Evolutionary conservation across 2,329 filamentous ascomycete genomes (phyloP), one percentile per base, ranked within the genome.

Genomic region (Ceratocystis papillata): DNA sequence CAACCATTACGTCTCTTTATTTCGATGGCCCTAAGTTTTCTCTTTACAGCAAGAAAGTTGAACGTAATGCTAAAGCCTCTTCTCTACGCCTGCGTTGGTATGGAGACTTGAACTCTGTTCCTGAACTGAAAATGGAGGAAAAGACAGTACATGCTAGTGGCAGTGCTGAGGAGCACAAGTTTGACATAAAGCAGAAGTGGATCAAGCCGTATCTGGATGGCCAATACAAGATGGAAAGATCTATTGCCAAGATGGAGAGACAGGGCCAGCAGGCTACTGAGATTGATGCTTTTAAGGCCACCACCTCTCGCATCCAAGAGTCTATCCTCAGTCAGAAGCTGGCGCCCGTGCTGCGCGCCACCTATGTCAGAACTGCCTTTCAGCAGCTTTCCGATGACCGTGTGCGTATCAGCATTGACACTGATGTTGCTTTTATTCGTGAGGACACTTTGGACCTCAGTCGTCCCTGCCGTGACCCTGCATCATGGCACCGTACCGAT

Each of bases 101-200:
- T 71, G 93, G 93, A 2, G 88, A 93, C 71, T 79, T 99, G 62
- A 83, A 82, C 66, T 80, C 88, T 57, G 87, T 86, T 71, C 89
- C 91, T 0, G 88, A 94, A 66, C 87, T 99, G 65, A 83, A 86
- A 69, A 77, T 97, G 46, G 94, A 97, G 78, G 90, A 96, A 76
- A 99, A 97, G 80, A 87, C 85, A 10, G 85, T 95, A 66, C 83
- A 87, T 67, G 84, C 88, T 62, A 87, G 88, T 70, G 87, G 90
- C 69, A 83, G 80, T 65, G 94, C 88, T 74, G 85, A 88, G 70
- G 91, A 96, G 74, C 83, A 86, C 71, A 86, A 86, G 70, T 89
- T 97, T 71, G 79, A 83, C 25, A 89, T 96, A 76, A 99, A 99
- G 78, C 88, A 92, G 73, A 97, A 97, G 75, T 96, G 96, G 73